phyloP scores from a whole-genome alignment of 495 filamentous ascomycete species.

The Coniosporium apollinis region DNA sequence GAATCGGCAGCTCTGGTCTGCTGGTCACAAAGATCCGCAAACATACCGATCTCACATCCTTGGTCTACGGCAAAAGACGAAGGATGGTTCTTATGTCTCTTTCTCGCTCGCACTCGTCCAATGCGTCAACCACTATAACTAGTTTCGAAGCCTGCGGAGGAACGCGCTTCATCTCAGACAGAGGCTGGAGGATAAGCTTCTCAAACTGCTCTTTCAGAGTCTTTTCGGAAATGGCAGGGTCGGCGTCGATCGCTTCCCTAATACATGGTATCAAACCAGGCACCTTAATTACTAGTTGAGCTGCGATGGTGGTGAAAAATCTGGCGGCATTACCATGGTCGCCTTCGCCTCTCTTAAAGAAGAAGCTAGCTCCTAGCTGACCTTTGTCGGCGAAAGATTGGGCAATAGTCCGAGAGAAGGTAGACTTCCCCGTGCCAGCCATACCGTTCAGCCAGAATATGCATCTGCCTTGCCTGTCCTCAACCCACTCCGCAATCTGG shows the following conservation, averaged over 20 bases:
- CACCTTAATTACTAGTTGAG: conserved; percentile 7
- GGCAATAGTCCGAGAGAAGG: conserved; percentile 15
- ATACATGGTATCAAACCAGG: conserved; percentile 1
- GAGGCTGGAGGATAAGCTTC: neutral
- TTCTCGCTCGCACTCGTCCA: conserved; percentile 4
- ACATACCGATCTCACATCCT: neutral
- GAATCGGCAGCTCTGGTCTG: conserved; percentile 20
- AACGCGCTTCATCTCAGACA: neutral
- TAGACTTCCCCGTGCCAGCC: conserved; percentile 21
- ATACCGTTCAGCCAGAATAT: conserved; percentile 26
- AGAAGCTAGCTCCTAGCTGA: conserved; percentile 16
- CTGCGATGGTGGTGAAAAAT: conserved; percentile 15
- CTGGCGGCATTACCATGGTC: conserved; percentile 8
- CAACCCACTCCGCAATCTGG: conserved; percentile 12
- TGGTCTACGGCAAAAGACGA: neutral
- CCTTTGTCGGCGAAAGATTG: conserved; percentile 1
- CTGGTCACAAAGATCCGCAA: conserved; percentile 24
- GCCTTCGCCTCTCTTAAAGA: conserved; percentile 15
- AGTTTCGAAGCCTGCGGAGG: neutral
- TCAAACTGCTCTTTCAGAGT: conserved; percentile 2
- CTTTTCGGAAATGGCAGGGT: conserved; percentile 7
- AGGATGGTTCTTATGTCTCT: neutral
- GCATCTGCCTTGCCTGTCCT: conserved; percentile 1
- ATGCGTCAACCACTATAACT: conserved; percentile 1
- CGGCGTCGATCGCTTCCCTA: conserved; percentile 5